phyloP scores from a whole-genome alignment of 441 rosid genomes.

The Capsella rubella region DNA sequence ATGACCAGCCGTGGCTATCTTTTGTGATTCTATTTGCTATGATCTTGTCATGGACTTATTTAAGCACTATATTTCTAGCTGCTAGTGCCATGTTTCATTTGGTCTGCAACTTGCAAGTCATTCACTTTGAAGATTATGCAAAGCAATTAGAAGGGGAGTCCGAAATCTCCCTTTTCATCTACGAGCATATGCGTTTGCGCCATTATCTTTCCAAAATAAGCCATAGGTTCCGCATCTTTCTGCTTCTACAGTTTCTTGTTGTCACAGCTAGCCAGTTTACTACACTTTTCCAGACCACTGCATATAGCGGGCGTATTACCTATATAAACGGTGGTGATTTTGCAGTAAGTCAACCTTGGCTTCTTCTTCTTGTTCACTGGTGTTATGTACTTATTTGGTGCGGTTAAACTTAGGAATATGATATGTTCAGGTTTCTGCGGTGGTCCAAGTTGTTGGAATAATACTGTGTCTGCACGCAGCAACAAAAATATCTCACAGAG shows the following conservation, averaged over 20 bases:
- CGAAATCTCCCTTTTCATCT: slow-evolving; percentile 68
- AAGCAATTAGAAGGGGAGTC: slow-evolving; percentile 76
- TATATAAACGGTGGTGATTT: slow-evolving; percentile 82
- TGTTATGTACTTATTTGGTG: slow-evolving; percentile 1
- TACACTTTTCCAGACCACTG: slow-evolving; percentile 84
- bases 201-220: slow-evolving; percentile 89
- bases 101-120: slow-evolving; percentile 91
- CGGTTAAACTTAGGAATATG: slow-evolving; percentile 3
- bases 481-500: slow-evolving; percentile 89
- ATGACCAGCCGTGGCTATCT: slow-evolving; percentile 83
- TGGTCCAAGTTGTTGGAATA: slow-evolving; percentile 92
- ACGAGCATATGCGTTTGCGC: slow-evolving; percentile 78
- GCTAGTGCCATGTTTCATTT: slow-evolving; percentile 88
- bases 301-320: slow-evolving; percentile 65
- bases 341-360: slow-evolving; percentile 62
- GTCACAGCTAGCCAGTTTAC: slow-evolving; percentile 76
- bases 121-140: slow-evolving; percentile 83
- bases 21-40: slow-evolving; percentile 54
- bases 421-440: slow-evolving; percentile 67
- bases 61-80: slow-evolving; percentile 69
- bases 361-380: slow-evolving; percentile 25
- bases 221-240: slow-evolving; percentile 93
- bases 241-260: slow-evolving; percentile 74
- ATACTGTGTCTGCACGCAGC: slow-evolving; percentile 89
- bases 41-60: slow-evolving; percentile 77